A percentile compares a stretch with the other conserved stretches of the same genome.
These are phyloP conservation scores for Pseudoperonospora humuli DNA, from an alignment of 352 stramenopile species.

Conservation along the genomic window DNA sequence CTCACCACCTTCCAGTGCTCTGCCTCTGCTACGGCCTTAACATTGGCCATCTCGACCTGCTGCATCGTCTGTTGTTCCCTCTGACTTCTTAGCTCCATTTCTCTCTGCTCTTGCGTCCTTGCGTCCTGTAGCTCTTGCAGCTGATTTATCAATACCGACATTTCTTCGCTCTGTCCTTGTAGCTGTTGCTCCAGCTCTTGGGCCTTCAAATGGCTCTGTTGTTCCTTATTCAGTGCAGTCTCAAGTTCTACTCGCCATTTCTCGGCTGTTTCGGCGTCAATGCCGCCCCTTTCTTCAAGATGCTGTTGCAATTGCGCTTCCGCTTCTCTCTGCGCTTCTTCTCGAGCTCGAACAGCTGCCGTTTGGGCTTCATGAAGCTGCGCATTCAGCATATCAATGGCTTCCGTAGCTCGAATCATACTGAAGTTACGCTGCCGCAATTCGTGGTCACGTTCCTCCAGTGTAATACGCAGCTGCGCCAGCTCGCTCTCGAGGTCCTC, in stretches of 20 bases:
- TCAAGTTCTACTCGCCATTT: conserved; percentile 33
- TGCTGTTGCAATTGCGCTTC: conserved; percentile 27
- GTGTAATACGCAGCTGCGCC: conserved; percentile 40
- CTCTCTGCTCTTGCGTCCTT: conserved; percentile 17
- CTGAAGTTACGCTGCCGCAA: conserved; percentile 46
- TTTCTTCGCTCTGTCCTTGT: conserved; percentile 20
- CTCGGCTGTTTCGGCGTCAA: conserved; percentile 34
- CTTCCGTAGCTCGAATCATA: conserved; percentile 51
- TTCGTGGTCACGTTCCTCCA: conserved; percentile 62
- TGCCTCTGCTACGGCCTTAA: conserved; percentile 28
- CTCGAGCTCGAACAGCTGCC: conserved; percentile 17
- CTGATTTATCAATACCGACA: conserved; percentile 16
- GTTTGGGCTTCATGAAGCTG: conserved; percentile 28
- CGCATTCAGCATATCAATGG: conserved; percentile 46
- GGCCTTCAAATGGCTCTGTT: conserved; percentile 17
- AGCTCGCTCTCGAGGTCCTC: conserved; percentile 59
- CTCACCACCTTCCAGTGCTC: conserved; percentile 35
- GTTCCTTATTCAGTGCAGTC: conserved; percentile 24
- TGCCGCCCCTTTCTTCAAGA: conserved; percentile 13
- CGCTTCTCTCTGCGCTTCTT: conserved; percentile 21
- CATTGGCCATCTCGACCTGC: conserved; percentile 27
- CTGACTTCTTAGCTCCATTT: conserved; percentile 26
- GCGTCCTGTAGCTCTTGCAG: conserved; percentile 33
- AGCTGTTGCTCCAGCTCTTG: conserved; percentile 38
- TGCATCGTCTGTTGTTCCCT: conserved; percentile 34